A percentile compares a stretch with the other conserved stretches of the same genome.
Conservation (phyloP, 805 yeast species). For the Candida arabinofermentans region DNA sequence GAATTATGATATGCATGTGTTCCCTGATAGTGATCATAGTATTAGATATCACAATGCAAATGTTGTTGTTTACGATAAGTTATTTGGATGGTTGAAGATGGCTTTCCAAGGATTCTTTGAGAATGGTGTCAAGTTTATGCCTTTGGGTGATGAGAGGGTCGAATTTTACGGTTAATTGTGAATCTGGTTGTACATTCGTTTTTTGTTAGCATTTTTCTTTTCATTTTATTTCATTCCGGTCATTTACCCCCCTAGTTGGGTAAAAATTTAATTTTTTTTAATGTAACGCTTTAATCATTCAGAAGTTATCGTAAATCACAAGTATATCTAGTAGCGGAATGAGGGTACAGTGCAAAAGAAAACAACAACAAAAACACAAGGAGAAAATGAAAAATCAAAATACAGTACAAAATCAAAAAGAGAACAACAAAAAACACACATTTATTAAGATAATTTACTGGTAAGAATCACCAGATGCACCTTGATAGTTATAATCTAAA, state of each 20-base stretch:
- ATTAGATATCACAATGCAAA: conserved; percentile 72
- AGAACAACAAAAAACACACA: neutral
- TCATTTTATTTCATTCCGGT: neutral
- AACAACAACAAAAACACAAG: neutral
- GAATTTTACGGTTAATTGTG: conserved; percentile 20
- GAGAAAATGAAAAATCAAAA: neutral
- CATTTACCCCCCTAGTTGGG: too few relatives aligned
- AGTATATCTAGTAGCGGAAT: too few relatives aligned
- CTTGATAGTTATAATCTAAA: conserved; percentile 39
- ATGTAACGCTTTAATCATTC: too few relatives aligned
- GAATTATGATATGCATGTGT: conserved; percentile 74
- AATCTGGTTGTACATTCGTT: neutral
- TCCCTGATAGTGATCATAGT: conserved; percentile 79
- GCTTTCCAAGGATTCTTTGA: conserved; percentile 54
- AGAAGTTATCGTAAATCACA: too few relatives aligned
- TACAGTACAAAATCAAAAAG: neutral
- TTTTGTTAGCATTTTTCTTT: neutral
- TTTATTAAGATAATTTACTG: neutral
- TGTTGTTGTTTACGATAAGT: conserved; percentile 62
- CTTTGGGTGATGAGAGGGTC: conserved; percentile 6
- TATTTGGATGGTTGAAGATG: conserved; percentile 57
- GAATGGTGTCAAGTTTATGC: conserved; percentile 3
- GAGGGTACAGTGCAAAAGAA: too few relatives aligned
- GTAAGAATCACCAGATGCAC: neutral
- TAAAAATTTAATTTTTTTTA: too few relatives aligned